Evolutionary conservation across 495 filamentous ascomycete genomes (phyloP).

Genomic region (Daldinia vernicosa): DNA sequence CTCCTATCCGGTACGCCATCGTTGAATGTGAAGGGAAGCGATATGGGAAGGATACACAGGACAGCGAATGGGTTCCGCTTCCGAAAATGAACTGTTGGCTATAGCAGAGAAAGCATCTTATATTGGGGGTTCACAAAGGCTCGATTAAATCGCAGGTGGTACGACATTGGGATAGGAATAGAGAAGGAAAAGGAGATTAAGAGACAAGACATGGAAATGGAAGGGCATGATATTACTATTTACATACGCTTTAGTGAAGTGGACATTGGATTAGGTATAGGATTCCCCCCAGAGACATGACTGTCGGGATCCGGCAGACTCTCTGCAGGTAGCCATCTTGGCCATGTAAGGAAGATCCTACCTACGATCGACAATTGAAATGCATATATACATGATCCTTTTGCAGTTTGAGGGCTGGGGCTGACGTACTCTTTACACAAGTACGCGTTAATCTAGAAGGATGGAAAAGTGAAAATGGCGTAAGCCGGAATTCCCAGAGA

Average conservation of each 20-base stretch:
- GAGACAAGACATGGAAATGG: background rate
- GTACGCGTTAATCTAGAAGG: background rate
- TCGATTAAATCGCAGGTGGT: too few relatives aligned
- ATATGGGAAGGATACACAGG: background rate
- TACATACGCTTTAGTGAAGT: background rate
- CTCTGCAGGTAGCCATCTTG: background rate
- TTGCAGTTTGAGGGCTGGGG: slow-evolving; percentile 17
- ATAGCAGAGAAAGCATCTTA: background rate
- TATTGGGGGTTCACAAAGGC: background rate
- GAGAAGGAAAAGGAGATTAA: background rate
- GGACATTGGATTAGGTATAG: background rate
- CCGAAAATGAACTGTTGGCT: background rate
- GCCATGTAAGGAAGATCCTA: background rate
- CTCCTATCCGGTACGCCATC: slow-evolving; percentile 19
- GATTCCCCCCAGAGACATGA: background rate
- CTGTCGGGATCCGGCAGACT: background rate
- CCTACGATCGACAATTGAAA: background rate
- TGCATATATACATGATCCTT: slow-evolving; percentile 4
- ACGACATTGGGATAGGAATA: background rate
- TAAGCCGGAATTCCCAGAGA: background rate
- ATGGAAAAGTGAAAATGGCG: background rate
- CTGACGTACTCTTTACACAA: slow-evolving; percentile 5
- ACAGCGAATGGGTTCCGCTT: too few relatives aligned
- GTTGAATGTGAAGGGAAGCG: background rate
- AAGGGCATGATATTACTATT: background rate